Conservation (phyloP, 345 rosid genomes). For the Bruguiera parviflora region DNA sequence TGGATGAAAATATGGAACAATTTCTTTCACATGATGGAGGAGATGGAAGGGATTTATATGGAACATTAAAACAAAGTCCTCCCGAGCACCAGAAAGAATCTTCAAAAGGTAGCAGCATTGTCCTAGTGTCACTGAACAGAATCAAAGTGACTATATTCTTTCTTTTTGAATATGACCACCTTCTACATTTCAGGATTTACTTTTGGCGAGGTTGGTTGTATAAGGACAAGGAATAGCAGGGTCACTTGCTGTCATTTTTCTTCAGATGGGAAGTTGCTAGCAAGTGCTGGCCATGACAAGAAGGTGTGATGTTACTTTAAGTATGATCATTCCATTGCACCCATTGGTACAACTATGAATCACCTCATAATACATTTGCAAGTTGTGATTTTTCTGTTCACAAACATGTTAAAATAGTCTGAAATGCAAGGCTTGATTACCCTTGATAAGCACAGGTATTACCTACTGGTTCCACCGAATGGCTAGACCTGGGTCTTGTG, state of each 20-base stretch:
- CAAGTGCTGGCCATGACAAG: conserved; percentile 70
- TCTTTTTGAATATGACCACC: background rate
- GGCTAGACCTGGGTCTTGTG: too few relatives aligned
- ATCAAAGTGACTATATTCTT: background rate
- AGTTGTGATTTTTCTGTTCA: background rate
- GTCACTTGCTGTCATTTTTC: conserved; percentile 84
- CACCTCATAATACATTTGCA: background rate
- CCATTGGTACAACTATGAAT: background rate
- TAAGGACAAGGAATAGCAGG: conserved; percentile 50
- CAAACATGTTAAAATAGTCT: background rate
- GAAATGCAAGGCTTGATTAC: background rate
- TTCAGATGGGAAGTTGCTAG: conserved; percentile 70
- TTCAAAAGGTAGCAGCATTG: conserved; percentile 38
- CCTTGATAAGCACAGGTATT: background rate
- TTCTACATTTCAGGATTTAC: conserved; percentile 46
- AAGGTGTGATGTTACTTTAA: conserved; percentile 37
- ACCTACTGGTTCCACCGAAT: background rate
- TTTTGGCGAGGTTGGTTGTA: conserved; percentile 57
- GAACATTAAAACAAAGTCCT: conserved; percentile 43
- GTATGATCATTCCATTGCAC: background rate
- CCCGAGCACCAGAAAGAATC: conserved; percentile 44
- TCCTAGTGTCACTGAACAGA: background rate
- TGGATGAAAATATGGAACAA: conserved; percentile 62
- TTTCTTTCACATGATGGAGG: conserved; percentile 50
- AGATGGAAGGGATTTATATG: conserved; percentile 45